Conservation (phyloP, 2,329 filamentous ascomycete species). For the Calonectria honghensis region DNA sequence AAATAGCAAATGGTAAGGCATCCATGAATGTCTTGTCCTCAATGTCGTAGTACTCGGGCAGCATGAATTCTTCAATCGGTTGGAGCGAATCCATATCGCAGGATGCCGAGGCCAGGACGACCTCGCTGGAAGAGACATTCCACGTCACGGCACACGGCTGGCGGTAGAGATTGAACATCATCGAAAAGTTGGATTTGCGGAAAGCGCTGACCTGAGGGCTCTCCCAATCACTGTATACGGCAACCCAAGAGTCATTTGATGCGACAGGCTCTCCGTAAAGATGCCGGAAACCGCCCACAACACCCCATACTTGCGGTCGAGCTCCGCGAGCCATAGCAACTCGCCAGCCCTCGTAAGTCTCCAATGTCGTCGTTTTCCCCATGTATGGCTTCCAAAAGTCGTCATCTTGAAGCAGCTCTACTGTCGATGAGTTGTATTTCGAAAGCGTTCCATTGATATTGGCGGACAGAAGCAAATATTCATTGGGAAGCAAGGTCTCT, state of each 20-base stretch:
- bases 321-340: neutral
- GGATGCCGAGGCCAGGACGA: neutral
- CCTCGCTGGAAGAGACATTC: neutral
- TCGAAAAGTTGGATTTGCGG: neutral
- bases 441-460: too few relatives aligned
- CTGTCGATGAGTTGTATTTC: too few relatives aligned
- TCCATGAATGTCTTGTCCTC: neutral
- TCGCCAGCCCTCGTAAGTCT: neutral
- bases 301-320: neutral
- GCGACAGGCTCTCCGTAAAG: neutral
- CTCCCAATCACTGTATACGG: neutral
- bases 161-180: neutral
- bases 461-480: too few relatives aligned
- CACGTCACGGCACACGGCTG: neutral
- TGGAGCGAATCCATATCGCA: neutral
- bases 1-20: neutral
- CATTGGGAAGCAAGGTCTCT: too few relatives aligned
- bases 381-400: too few relatives aligned
- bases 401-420: too few relatives aligned
- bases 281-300: neutral
- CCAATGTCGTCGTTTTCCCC: too few relatives aligned
- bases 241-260: neutral
- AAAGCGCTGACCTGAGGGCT: neutral
- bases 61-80: neutral
- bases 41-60: neutral